Evolutionary conservation across 345 rosid genomes (phyloP).

Genomic region (Noccaea caerulescens): DNA sequence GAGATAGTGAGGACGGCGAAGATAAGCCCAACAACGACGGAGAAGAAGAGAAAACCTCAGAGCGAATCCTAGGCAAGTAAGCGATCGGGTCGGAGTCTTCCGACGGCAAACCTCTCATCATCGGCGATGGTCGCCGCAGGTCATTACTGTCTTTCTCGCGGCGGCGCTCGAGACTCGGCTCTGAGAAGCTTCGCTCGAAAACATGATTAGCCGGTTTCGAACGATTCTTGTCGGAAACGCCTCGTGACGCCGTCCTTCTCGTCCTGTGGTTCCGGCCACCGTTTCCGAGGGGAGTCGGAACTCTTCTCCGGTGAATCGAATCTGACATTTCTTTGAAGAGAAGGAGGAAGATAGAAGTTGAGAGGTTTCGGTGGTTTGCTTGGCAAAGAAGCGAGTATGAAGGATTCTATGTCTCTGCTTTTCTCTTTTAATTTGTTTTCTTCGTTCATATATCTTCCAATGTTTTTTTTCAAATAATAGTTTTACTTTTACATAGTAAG

Average conservation of each 20-base stretch:
- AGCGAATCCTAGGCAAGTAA: conserved; percentile 47
- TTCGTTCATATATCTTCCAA: background rate
- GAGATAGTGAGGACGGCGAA: conserved; percentile 51
- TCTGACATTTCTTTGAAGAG: conserved; percentile 26
- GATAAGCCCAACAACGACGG: conserved; percentile 42
- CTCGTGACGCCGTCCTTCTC: conserved; percentile 38
- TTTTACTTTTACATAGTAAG: background rate
- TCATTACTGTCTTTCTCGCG: conserved; percentile 26
- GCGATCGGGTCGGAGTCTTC: conserved; percentile 29
- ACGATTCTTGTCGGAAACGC: conserved; percentile 35
- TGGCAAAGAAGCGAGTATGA: conserved; percentile 39
- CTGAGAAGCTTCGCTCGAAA: conserved; percentile 70
- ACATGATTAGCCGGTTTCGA: conserved; percentile 37
- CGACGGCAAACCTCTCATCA: conserved; percentile 23
- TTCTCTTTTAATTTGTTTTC: conserved; percentile 1
- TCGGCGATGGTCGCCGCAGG: conserved; percentile 25
- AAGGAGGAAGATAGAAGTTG: background rate
- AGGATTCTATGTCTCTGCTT: conserved; percentile 35
- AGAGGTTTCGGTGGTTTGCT: conserved; percentile 42
- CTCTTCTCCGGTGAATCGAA: conserved; percentile 31
- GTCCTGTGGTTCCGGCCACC: conserved; percentile 42
- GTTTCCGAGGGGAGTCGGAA: conserved; percentile 41
- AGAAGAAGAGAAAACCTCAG: conserved; percentile 51
- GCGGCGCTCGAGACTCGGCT: conserved; percentile 50
- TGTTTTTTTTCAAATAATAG: background rate